Evolutionary conservation across 345 rosid genomes (phyloP), one percentile per base, ranked within the genome.

Genomic region (Populus deltoides): DNA sequence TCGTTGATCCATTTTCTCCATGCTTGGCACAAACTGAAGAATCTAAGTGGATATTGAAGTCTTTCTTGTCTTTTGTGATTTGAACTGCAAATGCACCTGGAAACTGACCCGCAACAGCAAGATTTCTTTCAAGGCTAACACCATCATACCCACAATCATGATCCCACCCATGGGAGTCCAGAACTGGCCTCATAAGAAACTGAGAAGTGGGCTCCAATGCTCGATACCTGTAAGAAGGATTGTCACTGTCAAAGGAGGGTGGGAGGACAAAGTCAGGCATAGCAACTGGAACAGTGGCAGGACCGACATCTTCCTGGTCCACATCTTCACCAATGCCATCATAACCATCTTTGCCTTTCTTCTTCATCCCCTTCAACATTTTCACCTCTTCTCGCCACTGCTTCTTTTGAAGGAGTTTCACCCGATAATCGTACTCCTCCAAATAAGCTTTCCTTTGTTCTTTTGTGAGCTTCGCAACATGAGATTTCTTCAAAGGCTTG

Each of bases 381-480:
- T 71, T 76, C 27, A 86, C 33, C 81, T 82, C 86, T 55, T 82
- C 86, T 75, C 79, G 85, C 86, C 77, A 86, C 59, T 88, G 88
- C 78, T 85, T 86, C 86, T 82, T 86, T 45, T 82, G 87, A 61
- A 88, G 81, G 29, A 88, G 85, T 74, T 84, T 81, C 72, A 79
- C 85, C 6, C 84, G 85, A 68, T 84, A 84, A 81, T 86, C 88
- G 51, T 88, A 84, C 81, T 88, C 87, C 33, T 86, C 87, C 38
- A 77, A 81, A 73, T 82, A 88, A 24, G 88, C 84, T 36, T 81
- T 83, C 69, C 79, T 86, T 66, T 86, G 88, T 72, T 82, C 88
- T 69, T 80, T 82, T 78, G 76, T 82, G 67, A 86, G 86, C 38
- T 79, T 77, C 49, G 71, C 82, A 72, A 88, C 77, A 66, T 85